Conservation (phyloP, 2,329 filamentous ascomycete genomes). For the Verticillium longisporum region DNA sequence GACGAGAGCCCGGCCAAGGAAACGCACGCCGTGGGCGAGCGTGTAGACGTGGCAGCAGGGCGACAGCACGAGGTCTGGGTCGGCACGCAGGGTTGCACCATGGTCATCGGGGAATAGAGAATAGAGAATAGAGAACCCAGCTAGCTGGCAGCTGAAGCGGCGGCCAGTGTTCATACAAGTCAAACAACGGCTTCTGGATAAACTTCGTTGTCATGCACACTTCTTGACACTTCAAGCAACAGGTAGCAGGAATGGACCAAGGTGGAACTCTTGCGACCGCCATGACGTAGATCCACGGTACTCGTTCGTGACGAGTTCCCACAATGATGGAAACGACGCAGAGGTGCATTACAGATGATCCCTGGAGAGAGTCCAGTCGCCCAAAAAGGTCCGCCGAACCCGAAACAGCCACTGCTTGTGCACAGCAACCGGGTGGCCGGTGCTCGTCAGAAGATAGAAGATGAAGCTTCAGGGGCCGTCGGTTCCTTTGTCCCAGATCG, state of each 20-base stretch:
- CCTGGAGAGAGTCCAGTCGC: not conserved
- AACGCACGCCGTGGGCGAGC: conserved; percentile 52
- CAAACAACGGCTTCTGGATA: not conserved
- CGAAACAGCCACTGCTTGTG: not conserved
- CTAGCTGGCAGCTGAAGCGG: not conserved
- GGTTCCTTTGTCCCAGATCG: not conserved
- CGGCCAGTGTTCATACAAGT: not conserved
- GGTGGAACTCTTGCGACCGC: too few relatives aligned
- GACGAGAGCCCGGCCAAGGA: conserved; percentile 48
- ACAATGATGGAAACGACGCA: not conserved
- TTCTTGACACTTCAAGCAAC: too few relatives aligned
- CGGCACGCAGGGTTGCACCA: conserved; percentile 58
- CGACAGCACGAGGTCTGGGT: conserved; percentile 65
- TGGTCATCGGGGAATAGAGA: conserved; percentile 53
- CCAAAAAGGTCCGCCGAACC: not conserved
- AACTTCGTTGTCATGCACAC: too few relatives aligned
- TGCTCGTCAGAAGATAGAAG: not conserved
- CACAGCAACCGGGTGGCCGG: not conserved
- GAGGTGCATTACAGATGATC: not conserved
- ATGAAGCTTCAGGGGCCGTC: not conserved
- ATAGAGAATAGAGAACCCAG: not conserved
- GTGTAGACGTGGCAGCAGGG: conserved; percentile 60
- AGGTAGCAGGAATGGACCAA: too few relatives aligned
- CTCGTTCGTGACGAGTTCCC: not conserved
- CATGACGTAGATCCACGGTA: not conserved